Conservation (phyloP, 306 rosid genomes). For the Sphenostylis stenocarpa region DNA sequence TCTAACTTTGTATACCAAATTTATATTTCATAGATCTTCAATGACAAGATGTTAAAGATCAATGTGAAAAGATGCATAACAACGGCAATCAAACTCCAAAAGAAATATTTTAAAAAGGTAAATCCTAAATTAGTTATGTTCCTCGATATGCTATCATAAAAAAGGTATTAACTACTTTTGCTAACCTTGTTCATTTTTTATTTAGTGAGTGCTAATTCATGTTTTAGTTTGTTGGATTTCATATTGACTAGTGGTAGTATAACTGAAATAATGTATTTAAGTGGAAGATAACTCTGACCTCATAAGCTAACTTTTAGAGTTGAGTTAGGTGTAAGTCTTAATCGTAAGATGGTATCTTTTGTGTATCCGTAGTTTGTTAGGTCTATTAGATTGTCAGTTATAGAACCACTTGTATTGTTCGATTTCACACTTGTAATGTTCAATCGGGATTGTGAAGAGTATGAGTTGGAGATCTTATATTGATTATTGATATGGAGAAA, state of each 20-base stretch:
- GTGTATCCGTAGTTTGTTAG: not conserved
- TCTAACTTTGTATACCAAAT: constrained; percentile 30
- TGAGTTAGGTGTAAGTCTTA: not conserved
- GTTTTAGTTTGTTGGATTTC: not conserved
- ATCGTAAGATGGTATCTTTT: not conserved
- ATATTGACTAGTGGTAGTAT: not conserved
- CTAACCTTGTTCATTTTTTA: constrained; percentile 15
- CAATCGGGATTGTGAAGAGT: not conserved
- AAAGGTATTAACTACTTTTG: constrained; percentile 16
- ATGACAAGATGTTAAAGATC: constrained; percentile 82
- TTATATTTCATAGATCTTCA: constrained; percentile 65
- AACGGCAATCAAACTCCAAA: constrained; percentile 77
- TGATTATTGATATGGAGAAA: not conserved
- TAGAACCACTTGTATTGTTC: not conserved
- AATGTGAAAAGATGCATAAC: constrained; percentile 73
- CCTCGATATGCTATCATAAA: constrained; percentile 12
- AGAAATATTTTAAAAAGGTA: constrained; percentile 87
- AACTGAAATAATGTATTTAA: not conserved
- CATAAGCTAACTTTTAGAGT: not conserved
- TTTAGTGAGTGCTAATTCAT: constrained; percentile 14
- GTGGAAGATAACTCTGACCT: not conserved
- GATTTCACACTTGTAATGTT: not conserved
- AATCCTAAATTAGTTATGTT: constrained; percentile 28
- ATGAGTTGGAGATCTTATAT: not conserved
- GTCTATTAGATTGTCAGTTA: not conserved